Conservation (phyloP, 768 basidiomycete genomes). For the Chalciporus chontae region DNA sequence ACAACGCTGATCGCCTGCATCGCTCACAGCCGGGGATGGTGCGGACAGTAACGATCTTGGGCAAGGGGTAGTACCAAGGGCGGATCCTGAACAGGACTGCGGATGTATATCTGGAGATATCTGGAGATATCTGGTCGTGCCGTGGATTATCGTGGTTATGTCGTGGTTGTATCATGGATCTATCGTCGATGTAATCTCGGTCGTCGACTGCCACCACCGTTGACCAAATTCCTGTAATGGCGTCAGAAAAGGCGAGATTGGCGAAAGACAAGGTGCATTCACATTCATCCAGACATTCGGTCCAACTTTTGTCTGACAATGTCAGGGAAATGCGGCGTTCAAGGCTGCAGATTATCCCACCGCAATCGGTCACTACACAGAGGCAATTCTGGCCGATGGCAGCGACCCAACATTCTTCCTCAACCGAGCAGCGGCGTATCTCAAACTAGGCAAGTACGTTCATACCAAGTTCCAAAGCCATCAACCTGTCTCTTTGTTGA, state of each 20-base stretch:
- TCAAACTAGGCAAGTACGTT: conserved; percentile 93
- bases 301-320: not conserved
- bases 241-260: conserved; percentile 32
- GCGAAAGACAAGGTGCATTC: conserved; percentile 32
- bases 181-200: too few species aligned
- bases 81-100: not conserved
- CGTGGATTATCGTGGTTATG: too few species aligned
- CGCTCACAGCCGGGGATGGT: not conserved
- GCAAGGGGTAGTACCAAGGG: too few species aligned
- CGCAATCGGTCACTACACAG: conserved; percentile 84
- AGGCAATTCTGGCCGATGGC: conserved; percentile 69
- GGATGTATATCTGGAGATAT: too few species aligned
- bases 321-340: conserved; percentile 84
- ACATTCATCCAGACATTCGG: not conserved
- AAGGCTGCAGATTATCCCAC: conserved; percentile 72
- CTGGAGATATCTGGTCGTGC: too few species aligned
- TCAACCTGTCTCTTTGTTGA: conserved; percentile 2
- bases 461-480: not conserved
- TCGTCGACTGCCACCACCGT: too few species aligned
- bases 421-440: conserved; percentile 88
- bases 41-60: too few species aligned
- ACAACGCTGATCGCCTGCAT: conserved; percentile 8
- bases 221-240: too few species aligned
- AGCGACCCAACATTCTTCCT: conserved; percentile 75
- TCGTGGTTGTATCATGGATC: too few species aligned